These are phyloP conservation scores for Paracoccidioides lutzii DNA, from an alignment of 2,329 filamentous ascomycete genomes.

Conservation along the genomic window DNA sequence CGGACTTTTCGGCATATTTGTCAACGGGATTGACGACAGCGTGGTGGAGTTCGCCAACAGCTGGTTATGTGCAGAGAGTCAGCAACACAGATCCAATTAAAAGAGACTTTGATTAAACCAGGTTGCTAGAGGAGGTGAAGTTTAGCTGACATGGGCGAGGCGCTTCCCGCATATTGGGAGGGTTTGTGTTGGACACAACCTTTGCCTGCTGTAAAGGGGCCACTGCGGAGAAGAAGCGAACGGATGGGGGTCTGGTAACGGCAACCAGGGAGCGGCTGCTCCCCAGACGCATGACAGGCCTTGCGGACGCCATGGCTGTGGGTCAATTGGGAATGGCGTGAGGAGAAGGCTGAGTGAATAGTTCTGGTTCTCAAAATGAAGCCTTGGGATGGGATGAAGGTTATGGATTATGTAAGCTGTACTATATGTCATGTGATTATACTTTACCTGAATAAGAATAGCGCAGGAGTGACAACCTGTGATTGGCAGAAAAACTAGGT, in stretches of 20 bases:
- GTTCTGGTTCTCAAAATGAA: neutral
- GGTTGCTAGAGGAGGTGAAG: conserved; percentile 7
- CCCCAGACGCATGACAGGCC: conserved; percentile 33
- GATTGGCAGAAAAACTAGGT: neutral
- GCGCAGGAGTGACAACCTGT: neutral
- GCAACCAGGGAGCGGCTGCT: conserved; percentile 27
- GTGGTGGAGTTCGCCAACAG: conserved; percentile 52
- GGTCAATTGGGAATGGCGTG: conserved; percentile 18
- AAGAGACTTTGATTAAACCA: neutral
- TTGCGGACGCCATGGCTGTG: conserved; percentile 33
- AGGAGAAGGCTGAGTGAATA: neutral
- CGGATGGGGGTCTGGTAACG: conserved; percentile 23
- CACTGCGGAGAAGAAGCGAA: conserved; percentile 24
- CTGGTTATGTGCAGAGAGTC: conserved; percentile 18
- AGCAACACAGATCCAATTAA: neutral
- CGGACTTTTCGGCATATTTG: conserved; percentile 78
- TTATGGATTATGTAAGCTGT: neutral
- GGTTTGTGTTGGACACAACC: conserved; percentile 44
- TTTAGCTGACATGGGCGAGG: conserved; percentile 34
- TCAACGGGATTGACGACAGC: conserved; percentile 84
- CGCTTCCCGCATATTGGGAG: conserved; percentile 55
- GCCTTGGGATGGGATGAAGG: neutral
- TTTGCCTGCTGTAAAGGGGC: conserved; percentile 29
- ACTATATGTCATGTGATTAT: neutral
- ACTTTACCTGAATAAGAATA: neutral